These are phyloP conservation scores for Gossypium gossypioides DNA, from an alignment of 441 rosid species.

Conservation along the genomic window DNA sequence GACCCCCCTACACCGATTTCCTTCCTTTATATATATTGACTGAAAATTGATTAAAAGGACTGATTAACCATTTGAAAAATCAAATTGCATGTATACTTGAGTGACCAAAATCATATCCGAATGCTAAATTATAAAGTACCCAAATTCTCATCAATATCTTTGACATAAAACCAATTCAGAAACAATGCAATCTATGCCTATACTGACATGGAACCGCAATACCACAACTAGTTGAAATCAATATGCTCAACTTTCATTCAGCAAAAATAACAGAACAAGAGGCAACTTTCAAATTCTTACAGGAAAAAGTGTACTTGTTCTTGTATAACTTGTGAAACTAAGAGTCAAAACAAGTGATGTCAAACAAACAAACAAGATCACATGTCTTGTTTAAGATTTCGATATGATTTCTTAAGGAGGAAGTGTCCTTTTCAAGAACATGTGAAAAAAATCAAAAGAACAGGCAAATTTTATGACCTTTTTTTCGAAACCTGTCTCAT, in stretches of 20 bases:
- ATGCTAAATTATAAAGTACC: neutral
- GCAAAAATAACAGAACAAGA: neutral
- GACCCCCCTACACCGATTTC: constrained; percentile 11
- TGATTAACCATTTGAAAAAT: neutral
- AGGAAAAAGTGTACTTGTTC: neutral
- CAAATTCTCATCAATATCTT: neutral
- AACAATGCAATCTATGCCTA: neutral
- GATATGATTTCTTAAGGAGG: neutral
- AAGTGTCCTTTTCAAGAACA: neutral
- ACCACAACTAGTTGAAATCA: neutral
- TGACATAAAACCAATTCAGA: neutral
- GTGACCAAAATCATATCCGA: neutral
- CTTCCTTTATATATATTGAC: neutral
- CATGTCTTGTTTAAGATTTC: neutral
- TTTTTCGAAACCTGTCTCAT: neutral
- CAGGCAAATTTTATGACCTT: neutral
- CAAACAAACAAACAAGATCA: neutral
- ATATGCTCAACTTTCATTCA: neutral
- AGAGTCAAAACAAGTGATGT: neutral
- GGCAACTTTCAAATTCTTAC: neutral
- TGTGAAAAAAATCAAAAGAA: too few relatives aligned
- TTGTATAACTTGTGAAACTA: neutral
- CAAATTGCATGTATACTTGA: neutral
- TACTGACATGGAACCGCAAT: neutral
- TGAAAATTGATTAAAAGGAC: neutral